Conservation (phyloP, 306 rosid genomes). For the Elaeagnus macrophylla region DNA sequence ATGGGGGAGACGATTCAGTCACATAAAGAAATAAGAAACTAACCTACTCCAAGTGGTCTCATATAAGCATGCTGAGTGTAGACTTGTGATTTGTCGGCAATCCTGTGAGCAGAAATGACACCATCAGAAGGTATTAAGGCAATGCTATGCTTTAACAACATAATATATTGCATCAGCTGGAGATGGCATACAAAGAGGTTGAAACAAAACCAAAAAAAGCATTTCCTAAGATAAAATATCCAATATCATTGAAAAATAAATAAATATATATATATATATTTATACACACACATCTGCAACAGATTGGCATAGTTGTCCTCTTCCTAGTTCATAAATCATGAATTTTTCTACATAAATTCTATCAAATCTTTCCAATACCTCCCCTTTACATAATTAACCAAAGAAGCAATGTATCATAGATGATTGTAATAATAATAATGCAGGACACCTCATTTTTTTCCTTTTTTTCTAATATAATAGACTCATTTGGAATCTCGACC, state of each 20-base stretch:
- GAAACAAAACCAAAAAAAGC: constrained; percentile 19
- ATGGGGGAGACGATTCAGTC: neutral
- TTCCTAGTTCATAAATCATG: no score
- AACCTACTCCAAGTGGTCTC: constrained; percentile 99
- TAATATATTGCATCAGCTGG: constrained; percentile 70
- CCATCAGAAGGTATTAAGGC: constrained; percentile 13
- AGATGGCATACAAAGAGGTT: constrained; percentile 10
- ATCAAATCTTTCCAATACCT: no score
- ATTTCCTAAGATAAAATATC: neutral
- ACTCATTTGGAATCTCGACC: no score
- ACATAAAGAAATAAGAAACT: constrained; percentile 18
- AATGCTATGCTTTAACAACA: constrained; percentile 6
- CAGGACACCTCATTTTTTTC: no score
- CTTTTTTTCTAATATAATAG: no score
- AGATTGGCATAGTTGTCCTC: no score
- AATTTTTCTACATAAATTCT: no score
- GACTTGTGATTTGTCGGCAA: constrained; percentile 94
- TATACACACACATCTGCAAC: no score
- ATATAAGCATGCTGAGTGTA: constrained; percentile 98
- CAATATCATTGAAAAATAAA: no score
- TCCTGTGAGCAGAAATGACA: constrained; percentile 45
- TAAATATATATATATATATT: neutral
- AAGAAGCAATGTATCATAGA: no score
- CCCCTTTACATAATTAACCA: no score
- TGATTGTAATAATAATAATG: no score